Evolutionary conservation across 2,329 filamentous ascomycete genomes (phyloP), one percentile per base, ranked within the genome.

Genomic region (Botrytis porri): DNA sequence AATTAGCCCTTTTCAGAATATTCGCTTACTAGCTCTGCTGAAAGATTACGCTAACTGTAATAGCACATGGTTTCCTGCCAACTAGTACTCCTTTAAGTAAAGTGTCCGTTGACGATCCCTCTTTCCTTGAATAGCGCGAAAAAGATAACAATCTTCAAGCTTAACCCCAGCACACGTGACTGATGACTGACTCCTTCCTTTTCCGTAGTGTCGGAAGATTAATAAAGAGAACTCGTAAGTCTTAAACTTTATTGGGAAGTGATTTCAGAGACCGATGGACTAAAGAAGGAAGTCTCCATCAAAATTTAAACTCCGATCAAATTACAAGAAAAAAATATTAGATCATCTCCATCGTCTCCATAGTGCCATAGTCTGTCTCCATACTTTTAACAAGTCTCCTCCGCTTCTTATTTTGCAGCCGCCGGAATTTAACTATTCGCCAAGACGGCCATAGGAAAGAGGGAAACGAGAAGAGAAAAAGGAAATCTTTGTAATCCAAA

Each of bases 331-430:
- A 54, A 54, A 48, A 14, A 48, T 54, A 48, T 54, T 67, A 54
- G 64, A 67, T 67, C 64, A 29, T 61, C 60, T n/a, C 37, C 65
- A 51, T 51, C n/a, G 48, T 51, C 48, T 51, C 48, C 51, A 54
- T 18, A 54, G 51, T 54, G 1, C 51, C 51, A 29, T 54, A 29
- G 43, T 45, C 43, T 45, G 51, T 54, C 51, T 54, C 51, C 51
- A 54, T 54, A 18, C 12, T 54, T 20, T 20, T 57, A 29, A 29
- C 25, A 35, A 48, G n/a, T 54, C 35, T 54, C 48, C 64, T 67
- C 64, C 64, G 45, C 64, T 67, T 66, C 35, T 66, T 54, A 18
- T 22, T 62, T 62, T 51, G 45, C 60, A 71, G 69, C 69, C 69
- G 69, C 60, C 48, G 35, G 64, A 67, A 54, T 29, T 41, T 39